Percentiles rank a stretch among this genome's conserved stretches.
Evolutionary conservation across 2,329 filamentous ascomycete genomes (phyloP).

Genomic region (Trichoderma sp.): DNA sequence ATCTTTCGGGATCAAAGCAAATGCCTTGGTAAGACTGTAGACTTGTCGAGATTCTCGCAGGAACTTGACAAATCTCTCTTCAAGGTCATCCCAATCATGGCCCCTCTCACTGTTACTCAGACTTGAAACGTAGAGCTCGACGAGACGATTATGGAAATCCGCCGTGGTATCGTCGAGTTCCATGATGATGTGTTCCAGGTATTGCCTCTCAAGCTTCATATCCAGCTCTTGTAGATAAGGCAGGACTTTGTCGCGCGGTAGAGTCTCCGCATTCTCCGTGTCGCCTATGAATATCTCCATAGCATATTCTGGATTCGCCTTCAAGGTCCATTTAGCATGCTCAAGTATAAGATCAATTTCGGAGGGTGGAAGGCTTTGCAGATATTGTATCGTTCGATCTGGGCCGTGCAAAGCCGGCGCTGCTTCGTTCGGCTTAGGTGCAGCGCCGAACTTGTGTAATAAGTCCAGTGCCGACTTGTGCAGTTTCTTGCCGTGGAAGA

Average conservation of each 20-base stretch:
- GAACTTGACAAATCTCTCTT: constrained; percentile 69
- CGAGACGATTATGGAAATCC: constrained; percentile 81
- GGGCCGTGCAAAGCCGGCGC: constrained; percentile 70
- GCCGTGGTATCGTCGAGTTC: constrained; percentile 83
- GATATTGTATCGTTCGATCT: constrained; percentile 77
- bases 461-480: constrained; percentile 84
- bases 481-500: constrained; percentile 91
- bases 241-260: constrained; percentile 75
- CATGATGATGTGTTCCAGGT: constrained; percentile 86
- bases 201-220: constrained; percentile 68
- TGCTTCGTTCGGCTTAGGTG: constrained; percentile 48
- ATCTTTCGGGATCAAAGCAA: constrained; percentile 74
- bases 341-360: constrained; percentile 89
- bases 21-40: constrained; percentile 77
- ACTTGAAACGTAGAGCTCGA: constrained; percentile 67
- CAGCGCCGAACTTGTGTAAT: constrained; percentile 74
- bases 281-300: constrained; percentile 95
- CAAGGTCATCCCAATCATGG: constrained; percentile 55
- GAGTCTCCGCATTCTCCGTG: constrained; percentile 87
- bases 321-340: constrained; percentile 85
- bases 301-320: constrained; percentile 67
- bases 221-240: constrained; percentile 72
- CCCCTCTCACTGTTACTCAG: constrained; percentile 44
- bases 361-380: constrained; percentile 84
- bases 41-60: constrained; percentile 68